phyloP scores from a whole-genome alignment of 2,329 filamentous ascomycete genomes.

The Ophiostoma ips region DNA sequence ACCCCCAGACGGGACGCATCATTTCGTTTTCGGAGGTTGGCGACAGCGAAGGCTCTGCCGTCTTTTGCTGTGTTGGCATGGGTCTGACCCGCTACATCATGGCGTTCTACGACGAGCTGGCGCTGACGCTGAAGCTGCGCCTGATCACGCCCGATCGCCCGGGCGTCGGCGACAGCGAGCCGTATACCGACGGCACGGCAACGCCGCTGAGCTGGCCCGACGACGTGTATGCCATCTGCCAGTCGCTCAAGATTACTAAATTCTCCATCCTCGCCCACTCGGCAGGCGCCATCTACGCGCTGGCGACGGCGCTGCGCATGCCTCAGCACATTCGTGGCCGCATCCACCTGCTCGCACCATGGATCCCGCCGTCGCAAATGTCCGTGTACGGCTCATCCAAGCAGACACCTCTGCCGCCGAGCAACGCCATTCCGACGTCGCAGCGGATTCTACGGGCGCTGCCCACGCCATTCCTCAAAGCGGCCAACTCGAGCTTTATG shows the following conservation, averaged over 20 bases:
- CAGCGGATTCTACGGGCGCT: slow-evolving; percentile 83
- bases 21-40: slow-evolving; percentile 97
- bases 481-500: slow-evolving; percentile 93
- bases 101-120: slow-evolving; percentile 93
- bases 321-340: slow-evolving; percentile 89
- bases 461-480: slow-evolving; percentile 80
- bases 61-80: slow-evolving; percentile 97
- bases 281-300: slow-evolving; percentile 91
- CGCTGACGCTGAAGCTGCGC: slow-evolving; percentile 71
- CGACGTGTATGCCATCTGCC: slow-evolving; percentile 89
- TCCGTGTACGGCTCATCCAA: slow-evolving; percentile 58
- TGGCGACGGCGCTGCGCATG: slow-evolving; percentile 89
- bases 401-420: slow-evolving; percentile 56
- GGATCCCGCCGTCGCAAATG: slow-evolving; percentile 94
- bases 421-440: slow-evolving; percentile 76
- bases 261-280: slow-evolving; percentile 96
- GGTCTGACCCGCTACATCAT: slow-evolving; percentile 90
- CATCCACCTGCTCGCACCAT: slow-evolving; percentile 87
- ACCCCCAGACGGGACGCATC: slow-evolving; percentile 71
- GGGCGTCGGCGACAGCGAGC: slow-evolving; percentile 82
- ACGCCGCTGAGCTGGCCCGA: slow-evolving; percentile 89
- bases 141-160: slow-evolving; percentile 90
- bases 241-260: slow-evolving; percentile 79
- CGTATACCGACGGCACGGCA: slow-evolving; percentile 66
- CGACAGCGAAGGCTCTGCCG: slow-evolving; percentile 76